Evolutionary conservation across 257 asterid genomes (phyloP).

Genomic region (Fraxinus excelsior): DNA sequence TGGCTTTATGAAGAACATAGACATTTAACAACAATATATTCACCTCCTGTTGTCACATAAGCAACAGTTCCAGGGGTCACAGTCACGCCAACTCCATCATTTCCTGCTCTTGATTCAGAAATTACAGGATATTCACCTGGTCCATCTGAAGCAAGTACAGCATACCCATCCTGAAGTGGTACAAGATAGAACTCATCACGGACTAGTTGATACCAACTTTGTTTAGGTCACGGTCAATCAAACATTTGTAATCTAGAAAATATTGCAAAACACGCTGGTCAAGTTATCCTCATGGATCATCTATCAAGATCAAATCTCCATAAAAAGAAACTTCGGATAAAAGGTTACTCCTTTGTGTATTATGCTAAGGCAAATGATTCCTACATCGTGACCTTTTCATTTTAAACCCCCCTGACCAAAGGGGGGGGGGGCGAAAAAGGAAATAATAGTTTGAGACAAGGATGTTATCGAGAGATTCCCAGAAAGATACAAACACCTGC

Average conservation of each 20-base stretch:
- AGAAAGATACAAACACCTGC: not conserved
- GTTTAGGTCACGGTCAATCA: not conserved
- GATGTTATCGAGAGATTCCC: not conserved
- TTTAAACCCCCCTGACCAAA: not conserved
- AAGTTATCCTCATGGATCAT: not conserved
- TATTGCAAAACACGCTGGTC: not conserved
- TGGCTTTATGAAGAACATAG: not conserved
- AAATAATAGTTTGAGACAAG: not conserved
- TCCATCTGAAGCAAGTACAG: constrained; percentile 90
- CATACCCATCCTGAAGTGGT: constrained; percentile 79
- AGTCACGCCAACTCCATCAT: constrained; percentile 73
- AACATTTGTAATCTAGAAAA: not conserved
- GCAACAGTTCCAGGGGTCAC: constrained; percentile 82
- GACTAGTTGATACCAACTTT: not conserved
- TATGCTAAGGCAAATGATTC: not conserved
- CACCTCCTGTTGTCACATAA: constrained; percentile 94
- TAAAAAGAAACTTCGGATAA: not conserved
- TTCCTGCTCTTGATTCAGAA: constrained; percentile 94
- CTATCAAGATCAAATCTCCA: not conserved
- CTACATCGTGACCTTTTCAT: not conserved
- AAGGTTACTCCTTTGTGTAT: not conserved
- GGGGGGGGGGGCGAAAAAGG: not conserved
- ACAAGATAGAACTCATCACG: not conserved
- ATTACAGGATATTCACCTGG: constrained; percentile 86
- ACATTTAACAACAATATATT: constrained; percentile 28